Base-by-base conservation (phyloP, 371 early-diverging fungal genomes). In the Mucor irregularis region DNA sequence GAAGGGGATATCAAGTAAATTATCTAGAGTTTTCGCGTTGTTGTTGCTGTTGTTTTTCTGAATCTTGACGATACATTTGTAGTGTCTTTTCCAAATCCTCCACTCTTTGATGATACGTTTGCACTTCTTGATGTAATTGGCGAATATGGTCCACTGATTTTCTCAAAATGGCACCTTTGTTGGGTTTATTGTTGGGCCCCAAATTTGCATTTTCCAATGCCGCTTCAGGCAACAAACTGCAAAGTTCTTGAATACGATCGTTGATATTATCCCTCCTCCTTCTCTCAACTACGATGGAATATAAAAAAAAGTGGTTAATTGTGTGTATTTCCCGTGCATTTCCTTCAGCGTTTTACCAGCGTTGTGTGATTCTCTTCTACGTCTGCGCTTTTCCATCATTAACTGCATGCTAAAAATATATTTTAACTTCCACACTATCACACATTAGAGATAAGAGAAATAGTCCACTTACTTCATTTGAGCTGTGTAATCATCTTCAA, bases 211-310 rank as follows among this genome's bases (percentile, higher is more conserved):
- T 67, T 53, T 87, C 91, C 49, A 79, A 59, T 52, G 76, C 81
- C 29, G 67, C 39, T 30, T 87, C 88, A 10, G 98, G 98, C 25
- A 97, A 74, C 43, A 97, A 70, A 14, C 80, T 81, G 24, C 85
- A 82, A 22, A 97, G 82, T 66, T 97, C 97, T 58, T 93, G 91
- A 58, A 97, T 97, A 58, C 91, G 90, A 65, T 97, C 98, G 69
- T 97, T 97, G 74, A 97, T 97, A 75, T 94, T 93, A 64, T 97
- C 98, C 31, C 98, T 82, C 29, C 98, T 77, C 30, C 98, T 87
- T 56, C 97, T 82, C 62, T 97, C 98, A 14, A 97, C 95, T 80
- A n/a, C n/a, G n/a, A n/a, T n/a, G n/a, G n/a, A n/a, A n/a, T 56
- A 86, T 62, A 22, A 52, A 4, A 40, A 14, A 40, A 0, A 38